Evolutionary conservation across 2,329 filamentous ascomycete species (phyloP), one percentile per base, ranked within the genome.

Genomic region (Fusarium equiseti): DNA sequence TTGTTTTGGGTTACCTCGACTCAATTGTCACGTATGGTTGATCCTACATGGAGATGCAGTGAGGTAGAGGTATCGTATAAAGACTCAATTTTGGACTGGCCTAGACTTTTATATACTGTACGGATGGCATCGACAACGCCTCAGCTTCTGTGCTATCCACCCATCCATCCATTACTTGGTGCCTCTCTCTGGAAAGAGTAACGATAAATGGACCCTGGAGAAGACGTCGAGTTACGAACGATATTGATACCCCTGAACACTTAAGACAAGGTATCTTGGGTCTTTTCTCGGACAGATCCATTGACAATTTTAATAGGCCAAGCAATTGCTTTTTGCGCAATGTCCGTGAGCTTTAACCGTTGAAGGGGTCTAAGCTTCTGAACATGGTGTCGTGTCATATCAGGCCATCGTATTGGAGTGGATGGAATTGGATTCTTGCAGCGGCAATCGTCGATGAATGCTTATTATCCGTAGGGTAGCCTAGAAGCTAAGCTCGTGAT

Each of bases 21-120:
- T 68, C 27, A 26, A 46, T 38, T 71, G 68, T 68, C 63, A 64
- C 67, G 58, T 45, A 52, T 63, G 68, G 68, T 55, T 70, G 66
- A 66, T 56, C 49, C 63, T 66, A 60, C 50, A 29, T 48, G 63
- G 52, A 66, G 35, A 27, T 50, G 27, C 49, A 45, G 32, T 32
- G 40, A 29, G 35, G 27, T 54, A 57, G 27, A 24, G 22, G 26
- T 40, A 50, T 64, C 38, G 32, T 31, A 44, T 44, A 60, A 35
- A 56, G 43, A 45, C 35, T 68, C 27, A 52, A 55, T 20, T 43
- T 31, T 55, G 27, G 53, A 50, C 44, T 40, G 40, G 46, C 20
- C 60, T 61, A 44, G 62, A 61, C 62, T 50, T 44, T 40, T 18
- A 15, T 35, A 16, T 31, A 56, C n/a, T 35, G 24, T 52, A 31